A percentile compares a stretch with the other conserved stretches of the same genome.
phyloP scores from a whole-genome alignment of 176 grass and related monocot species.

The Saccharum spontaneum region DNA sequence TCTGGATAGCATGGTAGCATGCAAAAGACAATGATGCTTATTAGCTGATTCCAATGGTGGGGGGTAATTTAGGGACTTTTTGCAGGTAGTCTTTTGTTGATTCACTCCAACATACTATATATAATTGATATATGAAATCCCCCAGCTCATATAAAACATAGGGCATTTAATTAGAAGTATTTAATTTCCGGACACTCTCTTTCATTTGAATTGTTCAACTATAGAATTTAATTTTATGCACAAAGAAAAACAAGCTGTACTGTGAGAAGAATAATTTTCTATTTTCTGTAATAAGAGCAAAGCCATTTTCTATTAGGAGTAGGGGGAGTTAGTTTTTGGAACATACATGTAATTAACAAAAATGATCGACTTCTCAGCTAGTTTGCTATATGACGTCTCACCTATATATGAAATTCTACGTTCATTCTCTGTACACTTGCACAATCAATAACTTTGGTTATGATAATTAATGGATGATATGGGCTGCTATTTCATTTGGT shows the following conservation, averaged over 20 bases:
- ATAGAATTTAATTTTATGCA: neutral
- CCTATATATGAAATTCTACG: neutral
- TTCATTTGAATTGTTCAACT: neutral
- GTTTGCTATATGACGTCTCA: neutral
- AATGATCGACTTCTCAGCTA: neutral
- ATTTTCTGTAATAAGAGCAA: neutral
- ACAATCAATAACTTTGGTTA: neutral
- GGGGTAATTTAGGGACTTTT: neutral
- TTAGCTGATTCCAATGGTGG: neutral
- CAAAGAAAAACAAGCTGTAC: neutral
- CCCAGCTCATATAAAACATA: neutral
- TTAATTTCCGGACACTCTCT: neutral
- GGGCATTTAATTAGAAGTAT: neutral
- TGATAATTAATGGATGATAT: neutral
- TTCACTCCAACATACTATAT: neutral
- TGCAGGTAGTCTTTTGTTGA: neutral
- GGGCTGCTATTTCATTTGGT: neutral
- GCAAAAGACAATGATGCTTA: neutral
- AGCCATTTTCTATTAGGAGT: neutral
- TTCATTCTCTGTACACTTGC: neutral
- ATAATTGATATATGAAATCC: neutral
- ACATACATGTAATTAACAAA: neutral
- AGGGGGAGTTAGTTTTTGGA: neutral
- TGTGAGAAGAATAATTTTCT: neutral
- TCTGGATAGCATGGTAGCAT: neutral